phyloP scores from a whole-genome alignment of 345 rosid species.

The Populus deltoides region DNA sequence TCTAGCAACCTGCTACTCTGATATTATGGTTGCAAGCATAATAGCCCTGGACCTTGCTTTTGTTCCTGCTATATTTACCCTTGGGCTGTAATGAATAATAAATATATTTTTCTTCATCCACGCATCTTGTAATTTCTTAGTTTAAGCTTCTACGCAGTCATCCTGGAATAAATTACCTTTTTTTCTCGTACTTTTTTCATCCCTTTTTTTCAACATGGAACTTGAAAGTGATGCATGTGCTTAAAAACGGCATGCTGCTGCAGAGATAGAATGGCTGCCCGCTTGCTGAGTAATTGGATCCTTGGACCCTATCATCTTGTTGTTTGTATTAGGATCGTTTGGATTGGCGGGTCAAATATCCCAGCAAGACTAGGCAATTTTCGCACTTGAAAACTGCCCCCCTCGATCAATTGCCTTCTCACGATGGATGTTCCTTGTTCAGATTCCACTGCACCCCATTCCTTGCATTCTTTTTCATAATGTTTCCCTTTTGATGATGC shows the following conservation, averaged over 20 bases:
- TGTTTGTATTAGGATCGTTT: no score
- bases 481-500: no score
- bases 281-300: not conserved
- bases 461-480: no score
- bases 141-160: not conserved
- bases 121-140: not conserved
- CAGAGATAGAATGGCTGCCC: not conserved
- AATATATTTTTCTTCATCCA: not conserved
- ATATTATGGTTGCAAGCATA: not conserved
- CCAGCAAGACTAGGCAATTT: not conserved
- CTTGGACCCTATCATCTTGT: no score
- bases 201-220: not conserved
- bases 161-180: not conserved
- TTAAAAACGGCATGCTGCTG: not conserved
- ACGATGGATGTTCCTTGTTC: no score
- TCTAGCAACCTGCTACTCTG: slow-evolving; percentile 5
- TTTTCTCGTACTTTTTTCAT: no score
- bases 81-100: not conserved
- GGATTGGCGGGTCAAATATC: not conserved
- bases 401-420: no score
- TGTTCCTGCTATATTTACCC: not conserved
- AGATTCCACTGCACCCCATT: no score
- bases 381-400: not conserved
- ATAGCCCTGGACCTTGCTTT: not conserved
- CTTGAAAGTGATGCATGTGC: not conserved